Evolutionary conservation across 805 yeast species (phyloP).

Genomic region (Yarrowia deformans): DNA sequence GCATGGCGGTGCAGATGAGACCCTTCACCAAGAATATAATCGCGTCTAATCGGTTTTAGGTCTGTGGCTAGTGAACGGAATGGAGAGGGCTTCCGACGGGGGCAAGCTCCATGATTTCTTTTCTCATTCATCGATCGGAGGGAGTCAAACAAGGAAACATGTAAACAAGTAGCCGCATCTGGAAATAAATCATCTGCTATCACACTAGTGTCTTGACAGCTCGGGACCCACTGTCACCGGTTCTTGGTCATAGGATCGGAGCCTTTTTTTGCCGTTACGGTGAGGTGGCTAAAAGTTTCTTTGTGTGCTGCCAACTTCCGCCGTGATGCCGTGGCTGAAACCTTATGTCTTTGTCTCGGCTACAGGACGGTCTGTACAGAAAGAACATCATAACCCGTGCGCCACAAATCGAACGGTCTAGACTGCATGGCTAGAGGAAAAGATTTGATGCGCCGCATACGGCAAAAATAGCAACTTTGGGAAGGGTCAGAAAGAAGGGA

Average conservation of each 20-base stretch:
- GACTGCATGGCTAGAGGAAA: slow-evolving; percentile 12
- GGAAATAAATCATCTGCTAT: not conserved
- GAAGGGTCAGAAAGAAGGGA: not conserved
- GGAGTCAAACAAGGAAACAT: not conserved
- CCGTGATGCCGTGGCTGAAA: slow-evolving; percentile 34
- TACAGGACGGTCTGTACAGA: slow-evolving; percentile 8
- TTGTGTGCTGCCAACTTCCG: slow-evolving; percentile 5
- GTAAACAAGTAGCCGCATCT: slow-evolving; percentile 7
- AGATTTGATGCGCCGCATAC: slow-evolving; percentile 20
- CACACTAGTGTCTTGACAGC: not conserved
- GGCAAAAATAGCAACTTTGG: slow-evolving; percentile 12
- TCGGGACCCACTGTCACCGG: too few species aligned
- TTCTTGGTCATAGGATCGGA: not conserved
- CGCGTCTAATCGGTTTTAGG: slow-evolving; percentile 37
- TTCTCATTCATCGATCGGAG: slow-evolving; percentile 2
- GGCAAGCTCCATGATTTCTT: not conserved
- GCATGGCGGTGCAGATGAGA: slow-evolving; percentile 38
- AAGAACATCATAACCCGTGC: slow-evolving; percentile 14
- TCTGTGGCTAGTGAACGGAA: slow-evolving; percentile 37
- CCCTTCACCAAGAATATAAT: slow-evolving; percentile 32
- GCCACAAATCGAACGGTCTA: slow-evolving; percentile 36
- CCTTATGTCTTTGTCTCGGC: slow-evolving; percentile 4
- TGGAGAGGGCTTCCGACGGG: not conserved
- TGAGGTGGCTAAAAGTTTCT: slow-evolving; percentile 25
- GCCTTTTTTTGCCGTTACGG: not conserved